Evolutionary conservation across 2,329 filamentous ascomycete species (phyloP).

Genomic region (Calonectria hawksworthii): DNA sequence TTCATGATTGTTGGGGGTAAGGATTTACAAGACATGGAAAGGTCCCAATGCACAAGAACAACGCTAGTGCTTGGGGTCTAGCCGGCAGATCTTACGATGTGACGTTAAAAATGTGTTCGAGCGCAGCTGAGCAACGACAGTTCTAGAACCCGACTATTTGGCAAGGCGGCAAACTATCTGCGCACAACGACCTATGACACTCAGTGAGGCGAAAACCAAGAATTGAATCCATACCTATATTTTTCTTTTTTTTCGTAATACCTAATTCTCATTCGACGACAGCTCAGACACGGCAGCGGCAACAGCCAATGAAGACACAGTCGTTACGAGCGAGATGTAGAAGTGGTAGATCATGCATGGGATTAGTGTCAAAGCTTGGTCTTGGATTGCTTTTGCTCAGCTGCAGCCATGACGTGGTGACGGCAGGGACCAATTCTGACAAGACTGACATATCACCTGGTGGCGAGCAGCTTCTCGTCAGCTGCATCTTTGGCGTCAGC

Average conservation of each 20-base stretch:
- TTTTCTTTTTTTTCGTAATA: not conserved
- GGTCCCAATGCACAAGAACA: not conserved
- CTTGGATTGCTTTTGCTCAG: slow-evolving; percentile 10
- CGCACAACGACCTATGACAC: not conserved
- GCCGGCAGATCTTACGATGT: not conserved
- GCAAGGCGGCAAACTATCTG: not conserved
- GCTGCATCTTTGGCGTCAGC: not conserved
- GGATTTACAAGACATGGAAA: not conserved
- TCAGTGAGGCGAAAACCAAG: not conserved
- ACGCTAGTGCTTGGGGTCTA: not conserved
- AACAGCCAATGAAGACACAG: not conserved
- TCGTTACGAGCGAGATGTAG: not conserved
- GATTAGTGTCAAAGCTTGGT: not conserved
- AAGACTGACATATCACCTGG: not conserved
- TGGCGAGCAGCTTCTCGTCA: no score
- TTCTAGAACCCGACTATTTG: not conserved
- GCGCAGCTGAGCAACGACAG: not conserved
- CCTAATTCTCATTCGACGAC: not conserved
- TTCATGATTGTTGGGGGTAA: not conserved
- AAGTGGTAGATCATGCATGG: not conserved
- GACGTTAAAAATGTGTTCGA: not conserved
- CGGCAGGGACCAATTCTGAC: not conserved
- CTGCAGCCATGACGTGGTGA: not conserved
- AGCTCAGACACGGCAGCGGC: not conserved
- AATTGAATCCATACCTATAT: not conserved